Conservation (phyloP, 805 yeast genomes). For the Pichia rugopelliculosa region DNA sequence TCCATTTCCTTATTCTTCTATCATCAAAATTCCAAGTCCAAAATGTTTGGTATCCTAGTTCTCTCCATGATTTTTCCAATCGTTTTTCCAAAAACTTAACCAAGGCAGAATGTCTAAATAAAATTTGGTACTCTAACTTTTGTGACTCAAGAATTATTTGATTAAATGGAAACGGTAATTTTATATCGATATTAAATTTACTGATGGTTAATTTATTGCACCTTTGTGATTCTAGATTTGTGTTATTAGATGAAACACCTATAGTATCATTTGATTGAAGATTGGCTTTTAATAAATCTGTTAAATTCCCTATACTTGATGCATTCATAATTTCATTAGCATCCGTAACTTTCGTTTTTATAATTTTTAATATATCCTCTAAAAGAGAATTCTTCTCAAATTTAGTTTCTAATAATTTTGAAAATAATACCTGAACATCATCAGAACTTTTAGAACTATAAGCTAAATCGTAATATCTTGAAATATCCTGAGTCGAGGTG, state of each 20-base stretch:
- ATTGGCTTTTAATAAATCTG: conserved; percentile 37
- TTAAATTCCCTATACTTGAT: conserved; percentile 36
- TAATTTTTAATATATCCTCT: conserved; percentile 37
- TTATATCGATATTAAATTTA: conserved; percentile 46
- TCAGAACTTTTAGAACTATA: conserved; percentile 11
- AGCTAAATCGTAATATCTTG: conserved; percentile 23
- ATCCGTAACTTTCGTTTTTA: conserved; percentile 48
- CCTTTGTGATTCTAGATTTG: conserved; percentile 17
- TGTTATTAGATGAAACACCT: conserved; percentile 7
- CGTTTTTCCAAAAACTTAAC: conserved; percentile 55
- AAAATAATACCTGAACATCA: neutral
- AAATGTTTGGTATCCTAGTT: conserved; percentile 51
- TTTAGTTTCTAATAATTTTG: neutral
- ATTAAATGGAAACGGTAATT: conserved; percentile 84
- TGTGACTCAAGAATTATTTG: conserved; percentile 64
- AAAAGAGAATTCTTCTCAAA: conserved; percentile 17
- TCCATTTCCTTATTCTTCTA: conserved; percentile 42
- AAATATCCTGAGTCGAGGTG: conserved; percentile 27
- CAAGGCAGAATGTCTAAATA: conserved; percentile 63
- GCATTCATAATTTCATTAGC: conserved; percentile 44
- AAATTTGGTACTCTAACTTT: conserved; percentile 67
- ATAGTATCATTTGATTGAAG: conserved; percentile 23
- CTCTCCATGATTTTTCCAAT: conserved; percentile 65
- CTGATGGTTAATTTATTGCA: conserved; percentile 39
- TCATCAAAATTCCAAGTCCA: conserved; percentile 54